Conservation (phyloP, 2,329 filamentous ascomycete genomes). For the Alternaria burnsii region DNA sequence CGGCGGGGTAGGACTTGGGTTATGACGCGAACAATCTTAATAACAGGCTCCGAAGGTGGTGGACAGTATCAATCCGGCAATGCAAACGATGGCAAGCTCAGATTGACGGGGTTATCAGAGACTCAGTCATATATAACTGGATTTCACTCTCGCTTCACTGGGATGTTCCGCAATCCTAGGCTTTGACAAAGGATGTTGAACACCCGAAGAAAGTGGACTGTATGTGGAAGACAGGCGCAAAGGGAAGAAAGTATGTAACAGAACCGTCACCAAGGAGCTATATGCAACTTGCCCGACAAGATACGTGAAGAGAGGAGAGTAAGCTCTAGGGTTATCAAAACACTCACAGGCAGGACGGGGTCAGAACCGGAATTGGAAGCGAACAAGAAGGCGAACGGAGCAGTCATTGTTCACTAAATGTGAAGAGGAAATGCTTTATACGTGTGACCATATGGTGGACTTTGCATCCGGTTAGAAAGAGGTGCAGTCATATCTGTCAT, state of each 20-base stretch:
- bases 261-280: neutral
- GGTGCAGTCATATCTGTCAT: slow-evolving; percentile 11
- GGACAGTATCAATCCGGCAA: neutral
- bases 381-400: neutral
- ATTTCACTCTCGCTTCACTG: neutral
- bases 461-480: neutral
- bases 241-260: neutral
- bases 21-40: neutral
- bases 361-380: neutral
- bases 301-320: slow-evolving; percentile 8
- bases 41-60: neutral
- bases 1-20: neutral
- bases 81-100: neutral
- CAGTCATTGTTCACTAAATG: neutral
- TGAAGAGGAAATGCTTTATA: slow-evolving; percentile 8
- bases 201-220: neutral
- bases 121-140: neutral
- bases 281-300: neutral
- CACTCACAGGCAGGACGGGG: neutral
- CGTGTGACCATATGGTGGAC: neutral
- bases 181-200: neutral
- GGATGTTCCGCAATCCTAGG: neutral
- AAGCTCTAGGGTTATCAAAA: neutral
- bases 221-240: neutral
- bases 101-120: neutral